phyloP scores from a whole-genome alignment of 768 basidiomycete genomes.

The Hydnomerulius pinastri region DNA sequence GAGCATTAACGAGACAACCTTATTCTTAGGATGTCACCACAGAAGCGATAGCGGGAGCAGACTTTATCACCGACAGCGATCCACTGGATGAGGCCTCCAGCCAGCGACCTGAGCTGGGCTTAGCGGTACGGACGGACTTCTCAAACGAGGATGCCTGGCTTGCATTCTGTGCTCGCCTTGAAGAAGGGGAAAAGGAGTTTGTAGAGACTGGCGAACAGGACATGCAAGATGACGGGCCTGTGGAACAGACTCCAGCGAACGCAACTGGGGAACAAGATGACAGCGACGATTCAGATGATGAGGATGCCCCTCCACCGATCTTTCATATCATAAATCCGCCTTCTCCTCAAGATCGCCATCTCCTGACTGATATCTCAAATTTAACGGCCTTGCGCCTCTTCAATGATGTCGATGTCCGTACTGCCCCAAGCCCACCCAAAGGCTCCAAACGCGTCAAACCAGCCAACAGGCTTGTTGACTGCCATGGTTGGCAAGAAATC shows the following conservation, averaged over 20 bases:
- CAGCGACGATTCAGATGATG: slow-evolving; percentile 30
- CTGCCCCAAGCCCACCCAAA: slow-evolving; percentile 47
- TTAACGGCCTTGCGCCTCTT: slow-evolving; percentile 65
- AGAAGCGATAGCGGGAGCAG: slow-evolving; percentile 19
- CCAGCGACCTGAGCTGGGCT: slow-evolving; percentile 52
- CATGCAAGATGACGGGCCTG: slow-evolving; percentile 22
- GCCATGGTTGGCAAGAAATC: slow-evolving; percentile 69
- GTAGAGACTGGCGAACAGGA: slow-evolving; percentile 24
- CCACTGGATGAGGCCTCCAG: slow-evolving; percentile 49
- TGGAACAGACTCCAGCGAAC: slow-evolving; percentile 19
- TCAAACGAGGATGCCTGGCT: slow-evolving; percentile 68
- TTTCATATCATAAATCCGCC: slow-evolving; percentile 53
- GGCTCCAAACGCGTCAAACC: slow-evolving; percentile 49
- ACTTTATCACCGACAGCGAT: slow-evolving; percentile 48
- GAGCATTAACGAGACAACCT: not conserved
- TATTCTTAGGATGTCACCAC: slow-evolving; percentile 15
- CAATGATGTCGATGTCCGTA: slow-evolving; percentile 69
- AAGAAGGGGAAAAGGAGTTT: slow-evolving; percentile 60
- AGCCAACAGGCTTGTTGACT: slow-evolving; percentile 61
- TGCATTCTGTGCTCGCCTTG: slow-evolving; percentile 50
- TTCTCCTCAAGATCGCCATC: slow-evolving; percentile 39
- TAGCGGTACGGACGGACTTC: slow-evolving; percentile 76
- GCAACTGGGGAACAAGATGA: slow-evolving; percentile 14
- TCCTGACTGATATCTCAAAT: slow-evolving; percentile 59
- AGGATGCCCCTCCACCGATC: slow-evolving; percentile 44